Conservation (phyloP, 306 rosid genomes). For the Benincasa hispida region DNA sequence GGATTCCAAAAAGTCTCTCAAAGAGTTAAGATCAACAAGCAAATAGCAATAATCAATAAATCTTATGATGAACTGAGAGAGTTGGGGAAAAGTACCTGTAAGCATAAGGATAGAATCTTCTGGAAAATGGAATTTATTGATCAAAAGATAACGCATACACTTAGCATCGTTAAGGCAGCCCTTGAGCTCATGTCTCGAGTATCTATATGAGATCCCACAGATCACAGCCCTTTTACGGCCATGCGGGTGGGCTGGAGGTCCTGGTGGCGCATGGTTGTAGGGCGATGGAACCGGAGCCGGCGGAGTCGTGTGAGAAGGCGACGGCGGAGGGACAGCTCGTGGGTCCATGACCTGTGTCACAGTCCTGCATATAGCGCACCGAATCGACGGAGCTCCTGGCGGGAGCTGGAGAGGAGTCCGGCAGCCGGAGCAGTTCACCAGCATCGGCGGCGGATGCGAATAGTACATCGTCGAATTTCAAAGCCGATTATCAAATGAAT, state of each 20-base stretch:
- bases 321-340: constrained; percentile 33
- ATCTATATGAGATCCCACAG: constrained; percentile 66
- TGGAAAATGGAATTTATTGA: constrained; percentile 69
- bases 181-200: constrained; percentile 78
- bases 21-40: neutral
- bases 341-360: constrained; percentile 61
- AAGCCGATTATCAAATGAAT: neutral
- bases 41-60: neutral
- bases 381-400: constrained; percentile 60
- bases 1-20: no score
- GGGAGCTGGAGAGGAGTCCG: constrained; percentile 69
- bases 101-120: constrained; percentile 83
- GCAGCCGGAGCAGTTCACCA: constrained; percentile 76
- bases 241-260: constrained; percentile 47
- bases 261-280: constrained; percentile 49
- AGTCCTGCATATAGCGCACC: constrained; percentile 78
- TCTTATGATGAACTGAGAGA: neutral
- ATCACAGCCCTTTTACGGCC: constrained; percentile 92
- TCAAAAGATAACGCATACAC: constrained; percentile 70
- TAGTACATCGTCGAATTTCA: constrained; percentile 2
- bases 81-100: constrained; percentile 37
- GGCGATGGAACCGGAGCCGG: constrained; percentile 34
- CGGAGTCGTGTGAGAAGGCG: constrained; percentile 11
- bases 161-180: constrained; percentile 93
- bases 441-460: constrained; percentile 22